Conservation (phyloP, 306 rosid genomes). For the Quercus dentata region DNA sequence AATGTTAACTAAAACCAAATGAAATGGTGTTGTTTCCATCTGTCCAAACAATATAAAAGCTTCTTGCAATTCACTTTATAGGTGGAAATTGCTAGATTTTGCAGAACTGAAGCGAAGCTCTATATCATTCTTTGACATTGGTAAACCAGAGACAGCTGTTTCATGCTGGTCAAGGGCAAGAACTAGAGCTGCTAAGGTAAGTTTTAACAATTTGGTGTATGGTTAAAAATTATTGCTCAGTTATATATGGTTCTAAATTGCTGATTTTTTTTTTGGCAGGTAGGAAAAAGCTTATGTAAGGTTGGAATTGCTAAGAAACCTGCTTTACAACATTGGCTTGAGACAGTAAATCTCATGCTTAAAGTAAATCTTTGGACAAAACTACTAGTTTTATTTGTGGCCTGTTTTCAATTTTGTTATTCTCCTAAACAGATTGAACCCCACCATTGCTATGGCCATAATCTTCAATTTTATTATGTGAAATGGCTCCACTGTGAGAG, state of each 20-base stretch:
- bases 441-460: conserved; percentile 90
- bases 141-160: conserved; percentile 62
- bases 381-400: conserved; percentile 7
- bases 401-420: neutral
- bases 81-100: conserved; percentile 86
- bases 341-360: conserved; percentile 61
- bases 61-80: conserved; percentile 19
- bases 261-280: conserved; percentile 34
- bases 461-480: conserved; percentile 80
- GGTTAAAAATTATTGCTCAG: neutral
- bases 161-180: conserved; percentile 86
- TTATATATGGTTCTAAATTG: conserved; percentile 15
- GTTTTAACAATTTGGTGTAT: neutral
- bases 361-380: conserved; percentile 1
- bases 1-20: neutral
- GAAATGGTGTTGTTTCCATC: neutral
- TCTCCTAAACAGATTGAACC: conserved; percentile 70
- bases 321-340: conserved; percentile 90
- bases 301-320: conserved; percentile 75
- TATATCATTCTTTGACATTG: conserved; percentile 78
- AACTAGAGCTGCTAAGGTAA: conserved; percentile 82
- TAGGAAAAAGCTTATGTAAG: conserved; percentile 81
- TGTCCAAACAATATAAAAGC: neutral
- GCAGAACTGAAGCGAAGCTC: conserved; percentile 78
- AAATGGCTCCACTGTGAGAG: conserved; percentile 79